Evolutionary conservation across 2,329 filamentous ascomycete species (phyloP).

Genomic region (Xylariales sp.): DNA sequence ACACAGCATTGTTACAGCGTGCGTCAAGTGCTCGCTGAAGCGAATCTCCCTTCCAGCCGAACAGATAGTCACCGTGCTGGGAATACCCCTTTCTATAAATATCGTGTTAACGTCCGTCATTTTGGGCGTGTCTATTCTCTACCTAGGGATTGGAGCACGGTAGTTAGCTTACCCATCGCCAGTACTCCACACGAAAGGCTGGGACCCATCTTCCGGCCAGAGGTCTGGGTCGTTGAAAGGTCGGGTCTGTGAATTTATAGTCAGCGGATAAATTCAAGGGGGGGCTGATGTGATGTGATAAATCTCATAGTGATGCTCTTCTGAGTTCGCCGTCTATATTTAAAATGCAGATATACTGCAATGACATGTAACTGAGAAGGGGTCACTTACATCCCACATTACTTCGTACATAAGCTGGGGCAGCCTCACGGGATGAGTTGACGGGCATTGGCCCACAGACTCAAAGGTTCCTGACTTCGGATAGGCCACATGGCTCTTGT

Average conservation of each 20-base stretch:
- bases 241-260: conserved; percentile 35
- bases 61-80: conserved; percentile 55
- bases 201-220: conserved; percentile 48
- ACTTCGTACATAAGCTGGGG: conserved; percentile 72
- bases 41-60: conserved; percentile 55
- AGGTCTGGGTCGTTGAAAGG: conserved; percentile 46
- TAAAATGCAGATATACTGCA: background rate
- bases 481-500: conserved; percentile 54
- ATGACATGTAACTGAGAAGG: background rate
- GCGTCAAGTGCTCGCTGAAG: conserved; percentile 56
- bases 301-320: background rate
- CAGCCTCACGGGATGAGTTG: conserved; percentile 62
- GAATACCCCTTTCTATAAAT: conserved; percentile 38
- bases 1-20: conserved; percentile 51
- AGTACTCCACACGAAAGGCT: conserved; percentile 47
- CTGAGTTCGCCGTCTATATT: background rate
- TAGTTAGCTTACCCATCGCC: conserved; percentile 40
- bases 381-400: conserved; percentile 58
- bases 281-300: background rate
- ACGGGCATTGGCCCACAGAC: conserved; percentile 58
- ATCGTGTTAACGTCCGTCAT: no score
- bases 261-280: conserved; percentile 8
- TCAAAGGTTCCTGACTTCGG: conserved; percentile 51
- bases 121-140: background rate
- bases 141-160: background rate